These are phyloP conservation scores for Bipolaris gigantea DNA, from an alignment of 2,329 filamentous ascomycete species.

Conservation along the genomic window DNA sequence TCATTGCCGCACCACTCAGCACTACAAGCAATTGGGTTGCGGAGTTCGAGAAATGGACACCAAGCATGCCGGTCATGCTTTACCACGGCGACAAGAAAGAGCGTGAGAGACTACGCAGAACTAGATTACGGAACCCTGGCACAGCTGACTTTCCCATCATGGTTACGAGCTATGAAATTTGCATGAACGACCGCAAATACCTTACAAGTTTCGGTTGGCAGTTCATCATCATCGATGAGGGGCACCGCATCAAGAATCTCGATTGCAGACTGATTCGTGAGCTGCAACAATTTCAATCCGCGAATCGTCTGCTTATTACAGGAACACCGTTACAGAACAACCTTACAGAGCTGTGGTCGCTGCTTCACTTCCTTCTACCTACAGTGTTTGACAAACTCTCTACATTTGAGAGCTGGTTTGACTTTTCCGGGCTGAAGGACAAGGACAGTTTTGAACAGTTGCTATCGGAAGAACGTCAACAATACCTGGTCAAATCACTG, in stretches of 20 bases:
- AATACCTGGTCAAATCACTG: slow-evolving; percentile 80
- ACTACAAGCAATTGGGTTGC: slow-evolving; percentile 96
- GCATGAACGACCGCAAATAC: slow-evolving; percentile 82
- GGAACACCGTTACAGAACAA: slow-evolving; percentile 97
- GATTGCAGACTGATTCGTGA: slow-evolving; percentile 91
- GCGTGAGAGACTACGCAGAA: slow-evolving; percentile 73
- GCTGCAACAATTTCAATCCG: slow-evolving; percentile 83
- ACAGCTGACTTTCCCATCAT: slow-evolving; percentile 82
- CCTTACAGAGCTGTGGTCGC: slow-evolving; percentile 88
- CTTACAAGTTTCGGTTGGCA: slow-evolving; percentile 89
- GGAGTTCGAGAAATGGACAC: slow-evolving; percentile 89
- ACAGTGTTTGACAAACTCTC: slow-evolving; percentile 92
- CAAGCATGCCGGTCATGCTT: slow-evolving; percentile 81
- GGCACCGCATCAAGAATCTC: slow-evolving; percentile 95
- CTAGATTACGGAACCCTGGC: slow-evolving; percentile 70
- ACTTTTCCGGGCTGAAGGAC: slow-evolving; percentile 89
- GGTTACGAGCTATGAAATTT: slow-evolving; percentile 95
- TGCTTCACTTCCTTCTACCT: slow-evolving; percentile 90
- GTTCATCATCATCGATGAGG: slow-evolving; percentile 97
- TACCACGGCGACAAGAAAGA: slow-evolving; percentile 85
- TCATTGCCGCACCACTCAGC: slow-evolving; percentile 87
- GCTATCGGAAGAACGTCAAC: slow-evolving; percentile 74
- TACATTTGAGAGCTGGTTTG: slow-evolving; percentile 94
- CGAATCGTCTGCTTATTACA: slow-evolving; percentile 88
- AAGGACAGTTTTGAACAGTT: slow-evolving; percentile 78